Evolutionary conservation across 495 filamentous ascomycete species (phyloP).

Genomic region (Aspergillus baeticus): DNA sequence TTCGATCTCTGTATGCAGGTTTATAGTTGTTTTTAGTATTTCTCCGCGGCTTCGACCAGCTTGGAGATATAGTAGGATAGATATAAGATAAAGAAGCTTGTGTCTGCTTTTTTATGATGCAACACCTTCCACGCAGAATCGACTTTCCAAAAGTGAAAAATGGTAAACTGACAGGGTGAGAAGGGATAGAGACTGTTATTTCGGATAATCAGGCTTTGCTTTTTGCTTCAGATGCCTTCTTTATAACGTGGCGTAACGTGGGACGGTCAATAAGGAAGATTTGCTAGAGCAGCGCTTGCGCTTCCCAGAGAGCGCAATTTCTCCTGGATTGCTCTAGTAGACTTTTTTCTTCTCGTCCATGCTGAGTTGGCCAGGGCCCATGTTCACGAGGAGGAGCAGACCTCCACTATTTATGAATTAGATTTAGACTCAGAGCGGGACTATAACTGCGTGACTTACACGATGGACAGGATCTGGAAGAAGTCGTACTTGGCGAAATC

Average conservation of each 20-base stretch:
- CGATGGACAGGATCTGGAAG: slow-evolving; percentile 99
- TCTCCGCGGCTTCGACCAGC: background rate
- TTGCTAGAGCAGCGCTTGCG: background rate
- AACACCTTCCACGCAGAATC: background rate
- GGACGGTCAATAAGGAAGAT: background rate
- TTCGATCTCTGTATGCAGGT: too few relatives aligned
- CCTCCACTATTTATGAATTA: slow-evolving; percentile 65
- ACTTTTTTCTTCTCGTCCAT: slow-evolving; percentile 99
- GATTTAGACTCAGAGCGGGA: slow-evolving; percentile 18
- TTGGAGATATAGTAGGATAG: background rate
- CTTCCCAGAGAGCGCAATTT: background rate
- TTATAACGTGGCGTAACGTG: background rate
- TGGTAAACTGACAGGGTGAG: background rate
- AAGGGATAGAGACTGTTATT: background rate
- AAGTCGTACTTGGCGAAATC: slow-evolving; percentile 99
- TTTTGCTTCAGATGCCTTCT: background rate
- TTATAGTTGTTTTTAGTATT: background rate
- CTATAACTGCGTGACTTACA: slow-evolving; percentile 53
- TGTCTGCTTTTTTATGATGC: background rate
- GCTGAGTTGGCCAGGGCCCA: slow-evolving; percentile 94
- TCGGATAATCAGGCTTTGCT: background rate
- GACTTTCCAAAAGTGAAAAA: slow-evolving; percentile 9
- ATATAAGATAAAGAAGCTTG: background rate
- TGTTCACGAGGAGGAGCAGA: slow-evolving; percentile 93
- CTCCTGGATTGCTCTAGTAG: slow-evolving; percentile 74